Evolutionary conservation across 2,329 filamentous ascomycete genomes (phyloP), one percentile per base, ranked within the genome.

Genomic region (Coniochaeta pulveracea): DNA sequence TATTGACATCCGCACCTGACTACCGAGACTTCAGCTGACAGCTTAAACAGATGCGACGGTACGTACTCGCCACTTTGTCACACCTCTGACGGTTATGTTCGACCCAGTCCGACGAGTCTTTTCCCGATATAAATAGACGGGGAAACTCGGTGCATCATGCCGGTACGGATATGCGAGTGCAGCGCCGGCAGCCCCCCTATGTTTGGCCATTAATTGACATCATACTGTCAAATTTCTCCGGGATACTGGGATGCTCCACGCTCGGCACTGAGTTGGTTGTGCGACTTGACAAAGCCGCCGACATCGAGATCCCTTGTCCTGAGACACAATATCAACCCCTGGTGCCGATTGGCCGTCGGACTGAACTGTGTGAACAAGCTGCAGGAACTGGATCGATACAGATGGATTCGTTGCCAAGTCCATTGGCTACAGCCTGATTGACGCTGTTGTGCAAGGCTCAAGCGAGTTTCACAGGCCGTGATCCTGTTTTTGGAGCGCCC

Each of bases 1-100:
- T 48, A 32, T 25, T 14, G n/a, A 12, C 11, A 16, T 19, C 16
- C 10, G n/a, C 16, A 8, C 26, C 58, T 50, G 62, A n/a, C 45
- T 37, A n/a, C 24, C 14, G 21, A 28, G 14, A 15, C 25, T 22
- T 21, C 17, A 33, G 44, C 55, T 64, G 50, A 64, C 50, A 27
- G 35, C 19, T 22, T 30, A 40, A 40, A 32, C 42, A 77, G 73
- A 55, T 78, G 73, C 52, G 73, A 78, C 50, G 69, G 73, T 78
- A 78, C 50, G 73, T 75, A 54, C 45, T 44, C 28, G n/a, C n/a
- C n/a, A n/a, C n/a, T n/a, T n/a, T n/a, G n/a, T n/a, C n/a, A n/a
- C n/a, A n/a, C n/a, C n/a, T n/a, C n/a, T n/a, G n/a, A n/a, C n/a
- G n/a, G n/a, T n/a, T n/a, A n/a, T n/a, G n/a, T n/a, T n/a, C n/a